Evolutionary conservation across 2,329 filamentous ascomycete species (phyloP), one percentile per base, ranked within the genome.

Genomic region (Anthostomella pinea): DNA sequence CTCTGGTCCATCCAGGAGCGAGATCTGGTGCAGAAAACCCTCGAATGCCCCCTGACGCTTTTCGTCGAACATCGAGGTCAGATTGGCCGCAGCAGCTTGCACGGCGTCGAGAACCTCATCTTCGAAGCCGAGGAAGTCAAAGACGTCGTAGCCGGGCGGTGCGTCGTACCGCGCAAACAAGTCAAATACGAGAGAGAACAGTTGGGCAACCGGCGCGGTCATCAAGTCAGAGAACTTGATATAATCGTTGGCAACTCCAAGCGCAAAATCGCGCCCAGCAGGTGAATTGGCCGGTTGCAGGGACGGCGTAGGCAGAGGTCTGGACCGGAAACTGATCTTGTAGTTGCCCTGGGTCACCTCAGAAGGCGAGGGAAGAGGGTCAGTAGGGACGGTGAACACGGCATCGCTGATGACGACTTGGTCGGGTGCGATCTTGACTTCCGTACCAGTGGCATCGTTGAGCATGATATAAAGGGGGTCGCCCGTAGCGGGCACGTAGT

Each of bases 371-470:
- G 20, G n/a, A 13, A 26, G 33, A 3, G 23, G 23, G 5, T 15
- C 16, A 10, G 6, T 11, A 5, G 33, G 33, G 15, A 35, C 33
- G 3, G n/a, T 11, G 17, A 35, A 35, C 11, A 14, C 16, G 10
- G 22, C 9, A 27, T 13, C 22, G 11, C 33, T 24, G 16, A 35
- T 21, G n/a, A 28, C 18, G 11, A 35, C 33, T 5, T 18, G 16
- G 24, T 26, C 16, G 4, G 33, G 33, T 3, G 23, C 13, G n/a
- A 35, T 20, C 13, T 11, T 28, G 16, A 35, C 18, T 10, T 26
- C 22, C 7, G 33, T 35, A n/a, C 33, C 33, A 8, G 16, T 5
- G 9, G 22, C 33, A 20, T 35, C 33, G 33, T 35, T 35, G 17
- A 35, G 16, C 16, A 35, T 26, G 8, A 35, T 13, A 21, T 27